These are phyloP conservation scores for Ceriops tagal DNA, from an alignment of 345 rosid genomes.

Conservation along the genomic window DNA sequence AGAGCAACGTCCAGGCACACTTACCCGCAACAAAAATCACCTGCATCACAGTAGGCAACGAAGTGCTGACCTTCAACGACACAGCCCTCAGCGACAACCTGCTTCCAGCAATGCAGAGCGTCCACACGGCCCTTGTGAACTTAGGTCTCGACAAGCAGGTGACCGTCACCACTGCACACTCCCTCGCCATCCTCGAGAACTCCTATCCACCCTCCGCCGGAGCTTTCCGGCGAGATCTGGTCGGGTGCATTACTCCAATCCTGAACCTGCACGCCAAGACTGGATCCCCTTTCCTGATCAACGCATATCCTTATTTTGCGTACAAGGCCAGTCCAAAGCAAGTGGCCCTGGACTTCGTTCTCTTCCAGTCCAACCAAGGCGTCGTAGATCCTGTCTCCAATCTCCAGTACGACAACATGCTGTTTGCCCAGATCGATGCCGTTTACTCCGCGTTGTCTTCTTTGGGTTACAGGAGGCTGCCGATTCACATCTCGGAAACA, in stretches of 20 bases:
- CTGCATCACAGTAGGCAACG: constrained; percentile 84
- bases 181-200: constrained; percentile 56
- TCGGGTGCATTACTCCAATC: constrained; percentile 42
- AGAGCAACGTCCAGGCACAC: constrained; percentile 59
- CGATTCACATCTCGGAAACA: constrained; percentile 78
- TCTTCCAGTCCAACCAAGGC: constrained; percentile 73
- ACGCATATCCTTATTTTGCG: constrained; percentile 93
- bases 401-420: constrained; percentile 83
- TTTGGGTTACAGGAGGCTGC: constrained; percentile 57
- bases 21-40: constrained; percentile 83
- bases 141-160: constrained; percentile 64
- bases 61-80: constrained; percentile 72
- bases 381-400: constrained; percentile 59
- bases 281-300: constrained; percentile 74
- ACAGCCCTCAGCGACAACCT: constrained; percentile 46
- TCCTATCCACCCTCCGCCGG: constrained; percentile 95
- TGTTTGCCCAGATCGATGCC: constrained; percentile 88
- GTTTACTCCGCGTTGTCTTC: constrained; percentile 65
- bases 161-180: constrained; percentile 74
- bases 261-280: constrained; percentile 63
- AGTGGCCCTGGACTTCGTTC: constrained; percentile 66
- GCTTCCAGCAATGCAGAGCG: constrained; percentile 78
- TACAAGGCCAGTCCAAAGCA: constrained; percentile 78
- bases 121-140: constrained; percentile 62
- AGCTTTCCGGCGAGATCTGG: constrained; percentile 61